These are phyloP conservation scores for Lachancea sp. DNA, from an alignment of 805 yeast genomes.

Conservation along the genomic window DNA sequence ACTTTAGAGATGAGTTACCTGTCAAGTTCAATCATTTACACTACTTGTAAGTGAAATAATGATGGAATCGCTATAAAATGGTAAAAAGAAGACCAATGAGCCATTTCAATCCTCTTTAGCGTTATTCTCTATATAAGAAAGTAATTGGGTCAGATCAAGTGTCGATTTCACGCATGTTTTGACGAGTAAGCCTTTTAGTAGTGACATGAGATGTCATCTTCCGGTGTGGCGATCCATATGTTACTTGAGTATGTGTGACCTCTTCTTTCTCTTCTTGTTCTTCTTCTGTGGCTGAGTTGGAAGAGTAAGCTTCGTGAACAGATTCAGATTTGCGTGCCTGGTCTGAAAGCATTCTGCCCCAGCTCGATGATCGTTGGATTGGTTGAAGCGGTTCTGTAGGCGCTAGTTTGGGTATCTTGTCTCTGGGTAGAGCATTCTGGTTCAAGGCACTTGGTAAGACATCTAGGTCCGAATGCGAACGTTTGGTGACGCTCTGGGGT, in stretches of 20 bases:
- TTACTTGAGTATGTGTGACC: slow-evolving; percentile 21
- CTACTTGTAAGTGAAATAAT: not conserved
- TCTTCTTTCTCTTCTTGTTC: not conserved
- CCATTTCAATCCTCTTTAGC: too few species aligned
- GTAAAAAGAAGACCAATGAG: too few species aligned
- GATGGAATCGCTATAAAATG: too few species aligned
- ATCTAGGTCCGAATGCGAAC: not conserved
- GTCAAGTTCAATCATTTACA: not conserved
- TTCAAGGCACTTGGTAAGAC: not conserved
- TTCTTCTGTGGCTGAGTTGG: slow-evolving; percentile 3
- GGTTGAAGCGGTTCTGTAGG: slow-evolving; percentile 7
- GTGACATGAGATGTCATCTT: slow-evolving; percentile 1
- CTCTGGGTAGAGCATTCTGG: not conserved
- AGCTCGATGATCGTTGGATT: slow-evolving; percentile 20
- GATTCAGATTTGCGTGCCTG: slow-evolving; percentile 12
- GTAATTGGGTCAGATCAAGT: not conserved
- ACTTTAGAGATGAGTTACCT: not conserved
- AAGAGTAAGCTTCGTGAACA: not conserved
- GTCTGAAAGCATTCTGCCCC: slow-evolving; percentile 28
- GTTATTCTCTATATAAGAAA: too few species aligned
- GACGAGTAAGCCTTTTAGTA: slow-evolving; percentile 20
- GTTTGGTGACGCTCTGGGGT: not conserved
- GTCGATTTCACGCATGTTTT: slow-evolving; percentile 17
- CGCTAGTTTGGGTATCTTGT: slow-evolving; percentile 1
- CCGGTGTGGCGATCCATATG: slow-evolving; percentile 21